phyloP scores from a whole-genome alignment of 2,329 filamentous ascomycete species.

The Aspergillus intermedius region DNA sequence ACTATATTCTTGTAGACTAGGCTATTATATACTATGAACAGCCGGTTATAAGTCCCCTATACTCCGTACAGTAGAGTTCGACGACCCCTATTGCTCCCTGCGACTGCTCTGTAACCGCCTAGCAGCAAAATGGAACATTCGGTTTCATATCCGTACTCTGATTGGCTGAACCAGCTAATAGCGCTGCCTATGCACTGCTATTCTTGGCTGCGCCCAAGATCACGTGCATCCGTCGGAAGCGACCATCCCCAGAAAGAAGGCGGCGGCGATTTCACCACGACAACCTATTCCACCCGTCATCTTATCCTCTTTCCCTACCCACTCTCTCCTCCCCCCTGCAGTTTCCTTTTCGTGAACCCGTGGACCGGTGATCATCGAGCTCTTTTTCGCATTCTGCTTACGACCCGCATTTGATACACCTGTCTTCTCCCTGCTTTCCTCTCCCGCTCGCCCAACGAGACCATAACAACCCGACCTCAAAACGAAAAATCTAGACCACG shows the following conservation, averaged over 20 bases:
- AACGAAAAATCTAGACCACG: neutral
- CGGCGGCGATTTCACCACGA: slow-evolving; percentile 18
- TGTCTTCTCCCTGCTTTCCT: neutral
- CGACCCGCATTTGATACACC: neutral
- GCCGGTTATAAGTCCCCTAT: too few relatives aligned
- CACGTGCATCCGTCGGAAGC: slow-evolving; percentile 22
- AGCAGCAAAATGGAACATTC: neutral
- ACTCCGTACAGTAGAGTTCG: too few relatives aligned
- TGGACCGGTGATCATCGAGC: neutral
- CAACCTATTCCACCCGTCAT: slow-evolving; percentile 5
- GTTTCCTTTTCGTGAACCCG: neutral
- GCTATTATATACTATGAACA: too few relatives aligned
- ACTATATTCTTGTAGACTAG: too few relatives aligned
- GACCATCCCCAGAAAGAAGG: slow-evolving; percentile 20
- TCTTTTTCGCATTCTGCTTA: neutral
- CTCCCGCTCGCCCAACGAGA: neutral
- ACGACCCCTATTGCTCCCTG: neutral
- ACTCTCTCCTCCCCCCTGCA: slow-evolving; percentile 1
- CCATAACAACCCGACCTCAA: neutral
- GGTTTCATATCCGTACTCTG: neutral
- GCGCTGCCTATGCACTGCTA: slow-evolving; percentile 13
- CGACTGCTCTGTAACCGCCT: neutral
- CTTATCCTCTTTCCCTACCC: slow-evolving; percentile 6
- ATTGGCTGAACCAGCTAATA: slow-evolving; percentile 6
- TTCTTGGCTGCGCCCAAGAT: slow-evolving; percentile 5